Evolutionary conservation across 202 grass and related monocot species (phyloP).

Genomic region (Setaria viridis): DNA sequence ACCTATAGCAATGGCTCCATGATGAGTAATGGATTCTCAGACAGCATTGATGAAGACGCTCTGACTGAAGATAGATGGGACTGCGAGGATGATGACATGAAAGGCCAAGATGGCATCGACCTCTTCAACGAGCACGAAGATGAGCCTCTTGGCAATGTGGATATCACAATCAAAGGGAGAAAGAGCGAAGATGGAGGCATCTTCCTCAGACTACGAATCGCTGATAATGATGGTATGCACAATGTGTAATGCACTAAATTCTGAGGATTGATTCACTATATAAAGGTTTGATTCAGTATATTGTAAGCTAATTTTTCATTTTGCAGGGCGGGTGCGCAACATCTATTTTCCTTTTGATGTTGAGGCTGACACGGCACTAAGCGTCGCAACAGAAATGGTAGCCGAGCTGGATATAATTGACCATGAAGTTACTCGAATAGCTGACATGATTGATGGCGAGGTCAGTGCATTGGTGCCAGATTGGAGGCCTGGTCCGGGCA

Average conservation of each 20-base stretch:
- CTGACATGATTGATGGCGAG: slow-evolving; percentile 97
- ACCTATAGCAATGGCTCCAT: slow-evolving; percentile 61
- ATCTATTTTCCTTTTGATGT: slow-evolving; percentile 94
- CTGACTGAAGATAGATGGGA: slow-evolving; percentile 67
- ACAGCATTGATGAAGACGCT: slow-evolving; percentile 61
- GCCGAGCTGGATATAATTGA: slow-evolving; percentile 92
- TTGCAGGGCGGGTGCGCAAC: slow-evolving; percentile 79
- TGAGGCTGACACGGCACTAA: slow-evolving; percentile 88
- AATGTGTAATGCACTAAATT: slow-evolving; percentile 38
- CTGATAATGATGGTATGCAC: slow-evolving; percentile 77
- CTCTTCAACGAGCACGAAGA: slow-evolving; percentile 87
- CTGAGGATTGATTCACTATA: slow-evolving; percentile 24
- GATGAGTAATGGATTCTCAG: slow-evolving; percentile 56
- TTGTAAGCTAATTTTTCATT: slow-evolving; percentile 38
- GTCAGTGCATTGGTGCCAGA: slow-evolving; percentile 79
- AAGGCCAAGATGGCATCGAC: slow-evolving; percentile 70
- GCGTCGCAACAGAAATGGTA: slow-evolving; percentile 96
- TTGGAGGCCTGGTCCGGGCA: slow-evolving; percentile 88
- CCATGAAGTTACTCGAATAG: slow-evolving; percentile 94
- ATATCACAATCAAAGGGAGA: slow-evolving; percentile 95
- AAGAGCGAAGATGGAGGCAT: slow-evolving; percentile 84
- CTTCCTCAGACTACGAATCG: slow-evolving; percentile 83
- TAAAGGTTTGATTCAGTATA: background rate
- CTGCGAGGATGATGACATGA: slow-evolving; percentile 45
- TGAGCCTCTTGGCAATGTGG: slow-evolving; percentile 72